Conservation (phyloP, 306 rosid genomes). For the Canavalia ensiformis region DNA sequence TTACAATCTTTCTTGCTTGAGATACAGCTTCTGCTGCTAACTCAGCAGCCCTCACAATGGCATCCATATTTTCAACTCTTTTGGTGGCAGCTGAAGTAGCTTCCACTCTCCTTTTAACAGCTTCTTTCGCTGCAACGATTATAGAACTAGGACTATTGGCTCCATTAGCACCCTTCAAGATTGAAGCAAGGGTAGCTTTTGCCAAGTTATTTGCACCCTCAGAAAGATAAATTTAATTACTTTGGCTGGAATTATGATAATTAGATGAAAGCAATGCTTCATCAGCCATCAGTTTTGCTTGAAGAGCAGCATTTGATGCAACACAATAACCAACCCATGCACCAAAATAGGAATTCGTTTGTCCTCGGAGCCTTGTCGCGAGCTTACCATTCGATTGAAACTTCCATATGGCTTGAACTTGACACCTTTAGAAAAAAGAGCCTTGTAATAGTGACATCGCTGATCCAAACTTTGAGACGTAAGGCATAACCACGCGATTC, state of each 20-base stretch:
- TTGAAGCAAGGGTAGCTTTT: slow-evolving; percentile 76
- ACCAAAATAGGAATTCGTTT: too few species aligned
- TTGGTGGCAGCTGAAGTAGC: slow-evolving; percentile 95
- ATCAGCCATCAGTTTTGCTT: slow-evolving; percentile 96
- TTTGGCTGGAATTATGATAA: slow-evolving; percentile 57
- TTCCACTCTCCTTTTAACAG: slow-evolving; percentile 85
- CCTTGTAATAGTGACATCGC: too few species aligned
- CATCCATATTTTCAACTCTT: slow-evolving; percentile 96
- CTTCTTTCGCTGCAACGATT: slow-evolving; percentile 84
- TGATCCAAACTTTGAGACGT: too few species aligned
- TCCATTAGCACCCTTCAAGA: slow-evolving; percentile 77
- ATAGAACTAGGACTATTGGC: slow-evolving; percentile 74
- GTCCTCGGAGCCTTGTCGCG: too few species aligned
- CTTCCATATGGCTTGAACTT: too few species aligned
- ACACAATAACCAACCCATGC: slow-evolving; percentile 40
- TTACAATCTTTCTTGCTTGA: slow-evolving; percentile 92
- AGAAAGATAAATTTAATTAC: slow-evolving; percentile 49
- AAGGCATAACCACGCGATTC: too few species aligned
- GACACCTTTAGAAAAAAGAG: too few species aligned
- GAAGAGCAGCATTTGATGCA: slow-evolving; percentile 93
- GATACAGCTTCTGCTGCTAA: slow-evolving; percentile 98
- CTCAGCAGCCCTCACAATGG: slow-evolving; percentile 96
- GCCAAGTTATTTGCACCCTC: slow-evolving; percentile 59
- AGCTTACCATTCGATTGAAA: too few species aligned
- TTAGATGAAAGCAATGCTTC: slow-evolving; percentile 71